Conservation (phyloP, 148 eudicot species). For the Rhododendron williamsianum region DNA sequence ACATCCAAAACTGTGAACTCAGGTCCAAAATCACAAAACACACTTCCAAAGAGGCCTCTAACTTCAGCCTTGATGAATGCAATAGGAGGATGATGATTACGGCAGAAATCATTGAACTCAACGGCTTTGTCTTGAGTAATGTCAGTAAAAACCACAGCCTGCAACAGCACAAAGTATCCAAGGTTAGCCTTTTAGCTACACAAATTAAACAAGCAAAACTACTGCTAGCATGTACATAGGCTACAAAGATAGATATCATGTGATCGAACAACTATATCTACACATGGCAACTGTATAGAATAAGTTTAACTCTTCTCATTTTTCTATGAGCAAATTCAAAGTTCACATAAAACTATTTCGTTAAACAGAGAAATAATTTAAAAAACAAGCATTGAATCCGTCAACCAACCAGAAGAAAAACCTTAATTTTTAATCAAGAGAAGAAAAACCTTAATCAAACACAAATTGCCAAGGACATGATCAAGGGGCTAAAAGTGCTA, state of each 20-base stretch:
- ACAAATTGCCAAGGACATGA: background rate
- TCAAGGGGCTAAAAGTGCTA: background rate
- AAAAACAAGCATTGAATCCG: background rate
- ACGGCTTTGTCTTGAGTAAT: conserved; percentile 47
- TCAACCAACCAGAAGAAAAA: background rate
- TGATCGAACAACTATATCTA: background rate
- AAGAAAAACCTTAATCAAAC: background rate
- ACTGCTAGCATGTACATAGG: background rate
- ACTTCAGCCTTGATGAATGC: conserved; percentile 69
- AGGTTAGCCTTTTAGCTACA: background rate
- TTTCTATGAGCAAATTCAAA: too few relatives aligned
- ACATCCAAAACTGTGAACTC: conserved; percentile 67
- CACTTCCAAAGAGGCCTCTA: conserved; percentile 67
- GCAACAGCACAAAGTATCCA: conserved; percentile 13
- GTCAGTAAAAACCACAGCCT: conserved; percentile 72
- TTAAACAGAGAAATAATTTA: background rate
- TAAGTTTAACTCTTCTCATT: background rate
- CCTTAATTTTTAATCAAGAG: background rate
- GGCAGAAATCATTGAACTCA: conserved; percentile 68
- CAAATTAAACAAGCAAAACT: background rate
- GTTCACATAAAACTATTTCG: too few relatives aligned
- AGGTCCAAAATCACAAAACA: conserved; percentile 79
- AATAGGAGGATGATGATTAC: conserved; percentile 66
- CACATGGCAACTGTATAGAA: background rate
- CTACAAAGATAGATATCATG: background rate